Evolutionary conservation across 202 grass and related monocot species (phyloP).

Genomic region (Setaria viridis): DNA sequence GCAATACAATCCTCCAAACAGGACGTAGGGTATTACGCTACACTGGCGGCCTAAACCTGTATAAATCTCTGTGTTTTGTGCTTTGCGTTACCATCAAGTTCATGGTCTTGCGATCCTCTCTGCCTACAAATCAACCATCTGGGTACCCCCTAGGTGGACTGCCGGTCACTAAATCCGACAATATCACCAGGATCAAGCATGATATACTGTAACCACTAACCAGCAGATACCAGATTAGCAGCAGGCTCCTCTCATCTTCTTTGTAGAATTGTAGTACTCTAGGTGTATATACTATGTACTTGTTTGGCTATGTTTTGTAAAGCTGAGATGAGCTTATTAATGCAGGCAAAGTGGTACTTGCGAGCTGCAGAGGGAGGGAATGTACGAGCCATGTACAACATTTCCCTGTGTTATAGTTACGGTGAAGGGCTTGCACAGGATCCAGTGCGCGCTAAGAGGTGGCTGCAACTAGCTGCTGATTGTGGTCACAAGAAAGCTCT

Average conservation of each 20-base stretch:
- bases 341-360: slow-evolving; percentile 79
- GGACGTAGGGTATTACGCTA: no score
- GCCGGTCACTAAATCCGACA: no score
- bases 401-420: slow-evolving; percentile 63
- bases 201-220: background rate
- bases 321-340: slow-evolving; percentile 40
- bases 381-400: slow-evolving; percentile 76
- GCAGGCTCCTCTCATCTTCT: background rate
- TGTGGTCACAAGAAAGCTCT: slow-evolving; percentile 76
- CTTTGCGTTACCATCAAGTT: no score
- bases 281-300: background rate
- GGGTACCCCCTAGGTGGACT: no score
- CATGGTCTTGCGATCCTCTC: no score
- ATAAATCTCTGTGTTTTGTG: no score
- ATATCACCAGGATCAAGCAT: background rate
- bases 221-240: slow-evolving; percentile 22
- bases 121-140: no score
- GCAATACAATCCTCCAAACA: no score
- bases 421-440: slow-evolving; percentile 73
- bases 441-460: slow-evolving; percentile 54
- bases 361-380: slow-evolving; percentile 75
- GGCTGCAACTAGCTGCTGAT: slow-evolving; percentile 75
- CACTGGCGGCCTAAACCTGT: no score
- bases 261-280: background rate
- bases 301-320: slow-evolving; percentile 17